phyloP scores from a whole-genome alignment of 2,329 filamentous ascomycete genomes.

The Penicillium sp. region DNA sequence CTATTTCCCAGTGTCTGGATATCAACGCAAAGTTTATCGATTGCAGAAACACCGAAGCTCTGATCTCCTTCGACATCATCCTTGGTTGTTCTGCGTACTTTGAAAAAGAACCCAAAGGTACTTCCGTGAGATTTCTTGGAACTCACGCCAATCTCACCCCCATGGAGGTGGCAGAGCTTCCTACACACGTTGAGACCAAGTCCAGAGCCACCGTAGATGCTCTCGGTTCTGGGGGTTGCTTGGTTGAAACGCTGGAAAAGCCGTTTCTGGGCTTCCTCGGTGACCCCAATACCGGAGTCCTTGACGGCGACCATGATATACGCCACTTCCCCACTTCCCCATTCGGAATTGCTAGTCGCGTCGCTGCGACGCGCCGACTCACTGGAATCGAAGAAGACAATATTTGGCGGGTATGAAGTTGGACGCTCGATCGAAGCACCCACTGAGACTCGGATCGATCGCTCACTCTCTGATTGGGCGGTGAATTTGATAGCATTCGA shows the following conservation, averaged over 20 bases:
- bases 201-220: conserved; percentile 75
- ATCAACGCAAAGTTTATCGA: conserved; percentile 19
- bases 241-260: conserved; percentile 79
- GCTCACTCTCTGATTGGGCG: conserved; percentile 44
- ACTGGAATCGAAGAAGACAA: conserved; percentile 31
- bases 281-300: conserved; percentile 74
- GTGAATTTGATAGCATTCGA: conserved; percentile 85
- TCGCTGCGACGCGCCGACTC: conserved; percentile 26
- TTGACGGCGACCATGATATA: conserved; percentile 71
- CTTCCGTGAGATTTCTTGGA: conserved; percentile 55
- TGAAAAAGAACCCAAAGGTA: conserved; percentile 59
- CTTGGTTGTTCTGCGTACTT: conserved; percentile 35
- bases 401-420: conserved; percentile 40
- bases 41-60: background rate
- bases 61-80: background rate
- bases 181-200: conserved; percentile 77
- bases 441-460: conserved; percentile 52
- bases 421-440: conserved; percentile 49
- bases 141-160: conserved; percentile 72
- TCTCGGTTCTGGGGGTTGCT: conserved; percentile 70
- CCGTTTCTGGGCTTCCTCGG: conserved; percentile 66
- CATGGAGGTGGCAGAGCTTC: conserved; percentile 75
- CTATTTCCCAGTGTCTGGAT: conserved; percentile 23
- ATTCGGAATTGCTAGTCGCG: conserved; percentile 46
- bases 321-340: conserved; percentile 57